These are phyloP conservation scores for Phytopythium chamaehyphon DNA, from an alignment of 352 stramenopile species.

Conservation along the genomic window DNA sequence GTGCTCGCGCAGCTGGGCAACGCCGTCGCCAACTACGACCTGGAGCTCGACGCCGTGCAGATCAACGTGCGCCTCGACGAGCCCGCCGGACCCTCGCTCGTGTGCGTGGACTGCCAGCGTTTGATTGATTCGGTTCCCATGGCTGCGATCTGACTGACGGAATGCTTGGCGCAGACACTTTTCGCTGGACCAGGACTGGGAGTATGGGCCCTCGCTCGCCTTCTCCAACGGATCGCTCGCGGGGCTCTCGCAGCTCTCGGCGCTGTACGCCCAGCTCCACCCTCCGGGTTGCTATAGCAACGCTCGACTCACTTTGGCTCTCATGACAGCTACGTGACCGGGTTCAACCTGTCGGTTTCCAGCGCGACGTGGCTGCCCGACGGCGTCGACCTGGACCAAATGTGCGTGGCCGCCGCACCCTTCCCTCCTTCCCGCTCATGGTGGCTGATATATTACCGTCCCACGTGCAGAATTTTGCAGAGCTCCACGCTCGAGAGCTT, in stretches of 20 bases:
- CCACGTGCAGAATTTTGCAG: conserved; percentile 38
- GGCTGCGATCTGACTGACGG: no score
- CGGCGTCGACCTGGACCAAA: conserved; percentile 20
- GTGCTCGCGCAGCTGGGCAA: conserved; percentile 14
- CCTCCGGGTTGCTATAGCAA: no score
- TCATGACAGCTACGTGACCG: conserved; percentile 21
- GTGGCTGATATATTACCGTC: not conserved
- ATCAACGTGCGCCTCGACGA: conserved; percentile 26
- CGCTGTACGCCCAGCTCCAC: conserved; percentile 21
- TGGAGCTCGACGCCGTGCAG: conserved; percentile 9
- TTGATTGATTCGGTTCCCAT: not conserved
- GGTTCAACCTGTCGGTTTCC: conserved; percentile 38
- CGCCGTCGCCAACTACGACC: conserved; percentile 5
- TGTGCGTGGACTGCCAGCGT: conserved; percentile 3
- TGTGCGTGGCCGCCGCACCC: conserved; percentile 19
- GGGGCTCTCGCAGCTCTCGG: conserved; percentile 23
- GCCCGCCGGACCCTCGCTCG: conserved; percentile 7
- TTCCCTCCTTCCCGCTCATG: not conserved
- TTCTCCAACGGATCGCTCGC: conserved; percentile 12
- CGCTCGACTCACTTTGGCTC: no score
- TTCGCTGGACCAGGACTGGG: conserved; percentile 6
- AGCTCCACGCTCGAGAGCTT: conserved; percentile 30
- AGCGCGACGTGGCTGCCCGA: conserved; percentile 29
- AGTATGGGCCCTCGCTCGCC: conserved; percentile 14
- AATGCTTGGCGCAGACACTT: conserved; percentile 10